Base-by-base conservation (phyloP, 23 red algal genomes). In the Porphyridium purpureum region DNA sequence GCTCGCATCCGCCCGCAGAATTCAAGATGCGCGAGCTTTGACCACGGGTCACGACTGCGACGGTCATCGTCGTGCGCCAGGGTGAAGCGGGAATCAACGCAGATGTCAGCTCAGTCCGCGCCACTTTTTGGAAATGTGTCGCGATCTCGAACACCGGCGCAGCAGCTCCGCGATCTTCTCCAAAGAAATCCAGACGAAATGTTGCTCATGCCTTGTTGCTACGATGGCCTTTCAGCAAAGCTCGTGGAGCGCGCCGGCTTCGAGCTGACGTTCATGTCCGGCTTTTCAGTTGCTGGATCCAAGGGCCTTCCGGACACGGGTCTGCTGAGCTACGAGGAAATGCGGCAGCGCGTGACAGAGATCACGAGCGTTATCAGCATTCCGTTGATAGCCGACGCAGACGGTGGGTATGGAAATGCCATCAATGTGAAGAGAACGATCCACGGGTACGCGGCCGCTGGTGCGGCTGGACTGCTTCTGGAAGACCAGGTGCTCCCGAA, bases 401-500 rank as follows among this genome's bases (percentile, higher is more conserved):
- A 93, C 29, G 82, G 75, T n/a, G 86, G 86, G 17, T 93, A 82
- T 35, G 86, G 86, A 5, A 83, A 83, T 22, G 57, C 67, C 34
- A 33, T 83, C 19, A 93, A 75, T 29, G 86, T 93, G 0, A 66
- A 66, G 27, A 48, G 86, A 19, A 93, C 86, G 29, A 72, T 93
- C 3, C 50, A 54, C 22, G 75, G 75, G 31, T 77, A 69, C 31
- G 76, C 57, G 2, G 49, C 48, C 27, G 75, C 86, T 26, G 86
- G 86, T 22, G 74, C 74, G 33, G 72, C 86, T 19, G 86, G 86
- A 27, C 31, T 93, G 22, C 62, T 93, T 32, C 61, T 93, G 17
- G 86, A 93, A 47, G 86, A 93, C 47, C 86, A 93, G 42, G 52
- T 93, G 27, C 62, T 69, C 40, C 86, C 86, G 27, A 93, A 93